phyloP scores from a whole-genome alignment of 1,284 basidiomycete species.

The Pholiota adiposa region DNA sequence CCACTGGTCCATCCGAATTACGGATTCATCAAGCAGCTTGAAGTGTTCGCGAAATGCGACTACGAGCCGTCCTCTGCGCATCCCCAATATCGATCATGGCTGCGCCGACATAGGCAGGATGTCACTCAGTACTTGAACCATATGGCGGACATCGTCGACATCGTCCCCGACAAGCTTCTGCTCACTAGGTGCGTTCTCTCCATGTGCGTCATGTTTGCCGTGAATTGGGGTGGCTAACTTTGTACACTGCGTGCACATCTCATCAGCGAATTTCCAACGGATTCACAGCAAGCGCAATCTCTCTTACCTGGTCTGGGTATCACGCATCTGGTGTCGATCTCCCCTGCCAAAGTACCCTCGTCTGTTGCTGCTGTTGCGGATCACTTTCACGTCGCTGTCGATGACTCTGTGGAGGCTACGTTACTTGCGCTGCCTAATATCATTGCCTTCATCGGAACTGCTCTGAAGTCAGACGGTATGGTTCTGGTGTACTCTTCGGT shows the following conservation, averaged over 20 bases:
- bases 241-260: background rate
- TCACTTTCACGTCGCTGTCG: constrained; percentile 42
- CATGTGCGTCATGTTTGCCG: background rate
- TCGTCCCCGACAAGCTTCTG: constrained; percentile 50
- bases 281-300: constrained; percentile 51
- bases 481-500: constrained; percentile 71
- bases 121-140: constrained; percentile 54
- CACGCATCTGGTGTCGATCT: constrained; percentile 55
- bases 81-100: constrained; percentile 56
- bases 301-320: constrained; percentile 52
- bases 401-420: constrained; percentile 40
- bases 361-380: constrained; percentile 34
- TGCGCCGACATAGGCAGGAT: constrained; percentile 53
- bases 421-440: constrained; percentile 47
- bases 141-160: constrained; percentile 50
- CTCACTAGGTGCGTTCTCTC: constrained; percentile 46
- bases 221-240: background rate
- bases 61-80: constrained; percentile 48
- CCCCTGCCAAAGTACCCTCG: constrained; percentile 44
- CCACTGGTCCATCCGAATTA: constrained; percentile 64
- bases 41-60: constrained; percentile 54
- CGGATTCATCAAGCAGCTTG: constrained; percentile 64
- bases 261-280: constrained; percentile 56
- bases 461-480: constrained; percentile 40
- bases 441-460: constrained; percentile 46